Percentiles rank a stretch among this genome's conserved stretches.
Evolutionary conservation across 805 yeast species (phyloP).

Genomic region (Priceomyces haplophilus): DNA sequence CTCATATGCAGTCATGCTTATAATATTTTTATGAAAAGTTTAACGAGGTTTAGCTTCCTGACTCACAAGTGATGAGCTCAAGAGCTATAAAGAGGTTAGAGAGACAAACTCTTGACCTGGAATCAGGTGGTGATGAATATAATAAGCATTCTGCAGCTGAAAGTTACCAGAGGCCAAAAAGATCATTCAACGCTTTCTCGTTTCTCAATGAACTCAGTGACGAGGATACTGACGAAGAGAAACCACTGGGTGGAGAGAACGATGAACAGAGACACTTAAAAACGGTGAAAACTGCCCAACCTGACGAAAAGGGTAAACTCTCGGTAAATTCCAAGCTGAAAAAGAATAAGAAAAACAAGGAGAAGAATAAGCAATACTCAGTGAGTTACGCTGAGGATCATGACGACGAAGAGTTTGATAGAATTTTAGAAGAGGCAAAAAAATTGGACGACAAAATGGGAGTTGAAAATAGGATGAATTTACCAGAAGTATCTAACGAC

Average conservation of each 20-base stretch:
- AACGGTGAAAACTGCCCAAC: slow-evolving; percentile 7
- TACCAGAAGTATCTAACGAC: slow-evolving; percentile 15
- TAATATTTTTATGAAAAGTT: background rate
- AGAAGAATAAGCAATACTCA: background rate
- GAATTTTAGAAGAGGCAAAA: slow-evolving; percentile 44
- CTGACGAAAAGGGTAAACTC: background rate
- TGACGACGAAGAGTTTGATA: slow-evolving; percentile 61
- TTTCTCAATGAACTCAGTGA: slow-evolving; percentile 34
- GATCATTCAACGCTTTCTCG: slow-evolving; percentile 44
- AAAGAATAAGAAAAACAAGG: slow-evolving; percentile 22
- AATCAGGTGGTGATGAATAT: slow-evolving; percentile 11
- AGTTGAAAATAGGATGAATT: slow-evolving; percentile 2
- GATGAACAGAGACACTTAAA: slow-evolving; percentile 23
- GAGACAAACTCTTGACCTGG: slow-evolving; percentile 21
- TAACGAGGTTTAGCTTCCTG: too few relatives aligned
- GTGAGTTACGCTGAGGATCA: slow-evolving; percentile 13
- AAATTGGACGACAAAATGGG: slow-evolving; percentile 18
- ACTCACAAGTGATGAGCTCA: slow-evolving; percentile 45
- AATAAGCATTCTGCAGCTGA: slow-evolving; percentile 14
- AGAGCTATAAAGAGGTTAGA: slow-evolving; percentile 47
- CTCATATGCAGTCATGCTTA: background rate
- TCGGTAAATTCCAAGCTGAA: slow-evolving; percentile 14
- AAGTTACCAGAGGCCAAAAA: slow-evolving; percentile 13
- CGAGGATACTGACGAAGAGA: slow-evolving; percentile 16
- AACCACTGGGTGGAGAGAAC: slow-evolving; percentile 6